A percentile compares a stretch with the other conserved stretches of the same genome.
These are phyloP conservation scores for Sporothrix humicola DNA, from an alignment of 2,329 filamentous ascomycete genomes.

Conservation along the genomic window DNA sequence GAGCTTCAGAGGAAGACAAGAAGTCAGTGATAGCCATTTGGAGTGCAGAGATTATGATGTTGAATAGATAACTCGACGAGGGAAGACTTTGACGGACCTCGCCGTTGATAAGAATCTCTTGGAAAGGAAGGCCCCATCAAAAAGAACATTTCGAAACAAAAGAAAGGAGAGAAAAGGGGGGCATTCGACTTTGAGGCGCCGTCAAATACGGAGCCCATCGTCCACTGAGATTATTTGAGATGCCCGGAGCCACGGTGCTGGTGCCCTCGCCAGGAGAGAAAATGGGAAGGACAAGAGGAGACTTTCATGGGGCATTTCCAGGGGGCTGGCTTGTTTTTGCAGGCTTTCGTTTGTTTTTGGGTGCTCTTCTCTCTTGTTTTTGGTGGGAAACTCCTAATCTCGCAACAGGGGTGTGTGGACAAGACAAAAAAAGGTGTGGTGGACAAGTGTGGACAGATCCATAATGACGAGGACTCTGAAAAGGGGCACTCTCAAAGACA, in stretches of 20 bases:
- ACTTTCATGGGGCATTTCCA: not conserved
- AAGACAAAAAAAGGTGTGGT: not conserved
- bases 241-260: constrained; percentile 34
- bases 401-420: constrained; percentile 20
- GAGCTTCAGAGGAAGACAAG: not conserved
- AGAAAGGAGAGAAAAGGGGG: not conserved
- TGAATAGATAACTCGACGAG: not conserved
- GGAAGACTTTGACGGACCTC: no score
- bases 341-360: not conserved
- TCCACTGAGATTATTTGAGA: constrained; percentile 27
- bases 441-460: not conserved
- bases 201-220: constrained; percentile 4
- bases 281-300: not conserved
- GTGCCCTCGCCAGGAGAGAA: constrained; percentile 9
- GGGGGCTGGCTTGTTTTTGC: not conserved
- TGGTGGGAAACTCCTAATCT: constrained; percentile 17
- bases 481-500: not conserved
- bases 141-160: constrained; percentile 30
- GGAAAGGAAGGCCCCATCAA: constrained; percentile 13
- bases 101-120: no score
- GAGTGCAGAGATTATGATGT: not conserved
- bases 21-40: no score
- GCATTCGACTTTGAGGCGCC: not conserved
- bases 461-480: constrained; percentile 12
- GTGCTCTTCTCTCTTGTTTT: not conserved